These are phyloP conservation scores for Colletotrichum sp. DNA, from an alignment of 2,329 filamentous ascomycete genomes.

Conservation along the genomic window DNA sequence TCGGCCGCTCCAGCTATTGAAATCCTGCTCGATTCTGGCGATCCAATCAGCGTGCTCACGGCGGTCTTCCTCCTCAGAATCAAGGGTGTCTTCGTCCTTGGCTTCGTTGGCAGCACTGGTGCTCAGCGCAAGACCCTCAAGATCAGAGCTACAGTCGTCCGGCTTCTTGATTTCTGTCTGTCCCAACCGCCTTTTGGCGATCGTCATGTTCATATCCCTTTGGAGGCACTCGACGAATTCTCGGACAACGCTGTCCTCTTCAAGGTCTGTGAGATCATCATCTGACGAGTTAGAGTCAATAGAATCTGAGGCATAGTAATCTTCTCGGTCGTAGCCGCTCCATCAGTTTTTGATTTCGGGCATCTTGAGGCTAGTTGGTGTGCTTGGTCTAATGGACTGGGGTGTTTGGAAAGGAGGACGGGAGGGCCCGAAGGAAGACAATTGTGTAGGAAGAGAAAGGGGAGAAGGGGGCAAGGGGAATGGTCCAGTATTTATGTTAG, in stretches of 20 bases:
- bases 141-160: not conserved
- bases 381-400: not conserved
- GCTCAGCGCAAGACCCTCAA: not conserved
- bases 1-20: not conserved
- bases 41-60: not conserved
- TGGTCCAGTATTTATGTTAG: not conserved
- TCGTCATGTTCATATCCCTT: not conserved
- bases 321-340: rapidly evolving
- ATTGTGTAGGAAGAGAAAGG: not conserved
- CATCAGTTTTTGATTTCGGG: rapidly evolving
- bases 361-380: not conserved
- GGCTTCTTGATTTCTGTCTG: not conserved
- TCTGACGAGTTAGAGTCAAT: not conserved
- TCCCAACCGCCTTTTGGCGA: not conserved
- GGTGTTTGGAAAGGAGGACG: not conserved
- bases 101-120: not conserved
- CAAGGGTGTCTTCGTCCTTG: not conserved
- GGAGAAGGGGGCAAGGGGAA: rapidly evolving
- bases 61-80: not conserved
- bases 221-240: not conserved
- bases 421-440: too few species aligned
- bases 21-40: not conserved
- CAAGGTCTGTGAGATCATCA: not conserved
- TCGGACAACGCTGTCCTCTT: not conserved
- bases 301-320: not conserved